These are phyloP conservation scores for Penicillium coprophilum DNA, from an alignment of 495 filamentous ascomycete genomes.

Conservation along the genomic window DNA sequence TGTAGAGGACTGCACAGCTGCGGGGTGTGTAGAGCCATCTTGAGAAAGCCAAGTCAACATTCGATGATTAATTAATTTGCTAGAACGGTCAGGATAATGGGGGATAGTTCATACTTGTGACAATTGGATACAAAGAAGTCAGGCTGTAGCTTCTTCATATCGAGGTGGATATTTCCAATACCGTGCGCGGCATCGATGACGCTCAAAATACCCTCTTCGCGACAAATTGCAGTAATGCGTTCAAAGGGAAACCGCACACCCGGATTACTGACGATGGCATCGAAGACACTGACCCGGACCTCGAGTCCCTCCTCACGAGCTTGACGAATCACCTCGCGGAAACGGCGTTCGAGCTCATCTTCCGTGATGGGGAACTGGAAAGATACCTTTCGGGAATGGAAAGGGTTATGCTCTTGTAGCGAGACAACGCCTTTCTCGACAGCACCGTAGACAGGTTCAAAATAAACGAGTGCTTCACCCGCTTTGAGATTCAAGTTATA, in stretches of 20 bases:
- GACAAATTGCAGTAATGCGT: slow-evolving; percentile 58
- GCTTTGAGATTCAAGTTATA: slow-evolving; percentile 62
- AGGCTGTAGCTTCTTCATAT: slow-evolving; percentile 61
- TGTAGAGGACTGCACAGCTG: slow-evolving; percentile 76
- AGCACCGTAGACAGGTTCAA: slow-evolving; percentile 74
- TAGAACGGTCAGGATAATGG: neutral
- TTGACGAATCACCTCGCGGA: slow-evolving; percentile 48
- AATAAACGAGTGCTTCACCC: slow-evolving; percentile 63
- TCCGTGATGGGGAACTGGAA: slow-evolving; percentile 61
- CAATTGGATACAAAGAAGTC: slow-evolving; percentile 85
- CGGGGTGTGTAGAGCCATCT: slow-evolving; percentile 87
- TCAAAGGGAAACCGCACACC: slow-evolving; percentile 81
- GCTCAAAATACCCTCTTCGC: slow-evolving; percentile 59
- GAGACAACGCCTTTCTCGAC: slow-evolving; percentile 71
- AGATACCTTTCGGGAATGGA: slow-evolving; percentile 39
- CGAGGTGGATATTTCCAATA: slow-evolving; percentile 70
- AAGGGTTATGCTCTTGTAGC: slow-evolving; percentile 57
- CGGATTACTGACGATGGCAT: slow-evolving; percentile 71
- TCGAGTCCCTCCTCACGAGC: slow-evolving; percentile 46
- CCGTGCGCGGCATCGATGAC: slow-evolving; percentile 82
- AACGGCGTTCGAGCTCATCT: slow-evolving; percentile 52
- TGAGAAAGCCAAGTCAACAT: neutral
- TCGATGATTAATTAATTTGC: neutral
- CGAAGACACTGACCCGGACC: slow-evolving; percentile 68
- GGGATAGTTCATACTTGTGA: slow-evolving; percentile 62